Conservation (phyloP, 352 stramenopile genomes). For the Globisporangium canariense region DNA sequence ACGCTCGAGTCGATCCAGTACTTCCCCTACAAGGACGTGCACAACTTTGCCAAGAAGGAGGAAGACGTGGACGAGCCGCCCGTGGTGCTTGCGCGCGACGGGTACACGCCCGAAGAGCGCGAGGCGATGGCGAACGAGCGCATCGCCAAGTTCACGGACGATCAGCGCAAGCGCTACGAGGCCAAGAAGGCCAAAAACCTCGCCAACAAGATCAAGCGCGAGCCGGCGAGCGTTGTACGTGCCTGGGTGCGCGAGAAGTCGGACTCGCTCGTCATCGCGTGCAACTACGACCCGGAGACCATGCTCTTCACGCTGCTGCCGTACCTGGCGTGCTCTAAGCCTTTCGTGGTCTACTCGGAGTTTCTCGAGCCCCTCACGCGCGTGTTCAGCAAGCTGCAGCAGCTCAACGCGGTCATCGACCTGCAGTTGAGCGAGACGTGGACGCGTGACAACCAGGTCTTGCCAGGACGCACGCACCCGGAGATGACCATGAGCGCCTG, state of each 20-base stretch:
- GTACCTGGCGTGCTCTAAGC: constrained; percentile 88
- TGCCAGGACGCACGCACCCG: constrained; percentile 92
- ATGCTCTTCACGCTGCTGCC: constrained; percentile 87
- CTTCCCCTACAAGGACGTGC: constrained; percentile 66
- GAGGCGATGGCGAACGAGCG: constrained; percentile 66
- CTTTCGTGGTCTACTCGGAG: constrained; percentile 96
- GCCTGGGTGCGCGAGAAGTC: constrained; percentile 68
- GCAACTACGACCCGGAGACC: constrained; percentile 87
- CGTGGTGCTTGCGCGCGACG: constrained; percentile 42
- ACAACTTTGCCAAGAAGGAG: constrained; percentile 43
- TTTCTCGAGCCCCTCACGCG: constrained; percentile 91
- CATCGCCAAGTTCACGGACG: constrained; percentile 76
- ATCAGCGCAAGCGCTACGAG: constrained; percentile 76
- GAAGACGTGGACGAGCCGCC: constrained; percentile 43
- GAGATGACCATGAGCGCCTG: constrained; percentile 97
- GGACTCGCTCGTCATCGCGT: constrained; percentile 88
- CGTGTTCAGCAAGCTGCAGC: constrained; percentile 87
- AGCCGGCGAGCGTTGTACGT: constrained; percentile 63
- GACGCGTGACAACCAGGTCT: constrained; percentile 94
- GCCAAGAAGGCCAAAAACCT: constrained; percentile 71
- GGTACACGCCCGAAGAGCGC: constrained; percentile 57
- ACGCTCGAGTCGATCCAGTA: constrained; percentile 75
- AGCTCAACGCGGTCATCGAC: constrained; percentile 90
- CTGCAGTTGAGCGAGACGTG: constrained; percentile 94
- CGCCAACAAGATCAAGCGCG: constrained; percentile 76